Evolutionary conservation across 805 yeast species (phyloP), one percentile per base, ranked within the genome.

Genomic region (Yamadazyma ubonensis): DNA sequence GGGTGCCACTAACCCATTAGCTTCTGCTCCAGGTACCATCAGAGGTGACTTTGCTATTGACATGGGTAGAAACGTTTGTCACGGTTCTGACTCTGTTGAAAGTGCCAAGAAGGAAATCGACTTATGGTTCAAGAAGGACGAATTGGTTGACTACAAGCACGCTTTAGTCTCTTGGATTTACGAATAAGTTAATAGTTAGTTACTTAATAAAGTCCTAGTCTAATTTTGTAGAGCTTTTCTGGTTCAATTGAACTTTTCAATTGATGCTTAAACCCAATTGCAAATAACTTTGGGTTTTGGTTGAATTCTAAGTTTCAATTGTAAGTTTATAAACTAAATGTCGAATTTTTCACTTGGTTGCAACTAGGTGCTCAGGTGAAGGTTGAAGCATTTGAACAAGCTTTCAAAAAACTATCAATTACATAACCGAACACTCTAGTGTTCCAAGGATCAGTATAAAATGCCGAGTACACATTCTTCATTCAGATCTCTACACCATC

Each of bases 81-180:
- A 93, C 81, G 99, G 99, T 71, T 91, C 98, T 56, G 99, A 93
- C 81, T 89, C 98, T 51, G 99, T 93, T 61, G 99, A 91, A 76
- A 76, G 83, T 57, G 99, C 99, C 61, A 72, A 88, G 71, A 86
- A 86, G 79, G 99, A 93, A 81, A 93, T 93, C 57, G 82, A 65
- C 55, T 79, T 93, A 63, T 93, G 99, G 99, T 93, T 93, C 90
- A 88, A 88, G 83, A 78, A 82, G 71, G 96, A 89, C 71, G 99
- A 93, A 79, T 75, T 93, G 60, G 86, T 82, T 62, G 86, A 83
- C 59, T 93, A 89, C 93, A 85, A 83, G 72, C 82, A 91, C 53
- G 78, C 95, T 66, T 64, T 79, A 71, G 70, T 75, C 75, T 78
- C 80, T 53, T 89, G 97, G 96, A 78, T 93, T 71, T 93, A 93